Evolutionary conservation across 768 basidiomycete species (phyloP).

Genomic region (Lactarius trivialis): DNA sequence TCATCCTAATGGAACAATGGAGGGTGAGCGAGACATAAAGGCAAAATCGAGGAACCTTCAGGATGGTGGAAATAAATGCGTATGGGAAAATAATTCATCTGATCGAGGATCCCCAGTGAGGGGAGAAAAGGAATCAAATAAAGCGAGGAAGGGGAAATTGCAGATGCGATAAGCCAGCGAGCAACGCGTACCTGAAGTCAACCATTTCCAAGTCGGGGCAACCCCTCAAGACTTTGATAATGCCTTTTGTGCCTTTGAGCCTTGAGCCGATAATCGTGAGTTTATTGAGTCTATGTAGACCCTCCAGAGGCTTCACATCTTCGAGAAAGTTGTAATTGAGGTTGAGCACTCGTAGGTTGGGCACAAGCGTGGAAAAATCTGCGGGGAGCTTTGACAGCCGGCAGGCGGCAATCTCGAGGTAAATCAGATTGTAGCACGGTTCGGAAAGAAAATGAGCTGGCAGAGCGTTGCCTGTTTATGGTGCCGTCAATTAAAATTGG

Average conservation of each 20-base stretch:
- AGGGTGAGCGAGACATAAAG: constrained; percentile 10
- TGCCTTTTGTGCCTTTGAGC: constrained; percentile 62
- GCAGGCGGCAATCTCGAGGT: constrained; percentile 89
- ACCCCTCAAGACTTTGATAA: constrained; percentile 64
- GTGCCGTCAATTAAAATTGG: constrained; percentile 24
- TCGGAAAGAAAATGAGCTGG: constrained; percentile 53
- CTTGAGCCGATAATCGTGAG: constrained; percentile 81
- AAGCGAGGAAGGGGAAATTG: constrained; percentile 3
- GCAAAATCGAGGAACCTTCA: background rate
- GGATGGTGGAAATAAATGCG: background rate
- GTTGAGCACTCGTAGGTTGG: constrained; percentile 87
- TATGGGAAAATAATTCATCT: constrained; percentile 2
- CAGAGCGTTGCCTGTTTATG: constrained; percentile 62
- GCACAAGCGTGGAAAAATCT: constrained; percentile 56
- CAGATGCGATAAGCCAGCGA: constrained; percentile 21
- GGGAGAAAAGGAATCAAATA: constrained; percentile 10
- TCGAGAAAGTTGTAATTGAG: constrained; percentile 96
- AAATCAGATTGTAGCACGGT: constrained; percentile 82
- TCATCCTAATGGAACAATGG: constrained; percentile 54
- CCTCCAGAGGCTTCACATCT: constrained; percentile 58
- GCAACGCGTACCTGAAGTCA: constrained; percentile 69
- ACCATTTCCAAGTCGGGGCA: constrained; percentile 82
- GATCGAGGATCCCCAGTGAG: background rate
- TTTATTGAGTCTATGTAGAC: constrained; percentile 71
- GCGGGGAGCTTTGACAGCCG: constrained; percentile 69